Evolutionary conservation across 495 filamentous ascomycete species (phyloP).

Genomic region (Podospora anserina): DNA sequence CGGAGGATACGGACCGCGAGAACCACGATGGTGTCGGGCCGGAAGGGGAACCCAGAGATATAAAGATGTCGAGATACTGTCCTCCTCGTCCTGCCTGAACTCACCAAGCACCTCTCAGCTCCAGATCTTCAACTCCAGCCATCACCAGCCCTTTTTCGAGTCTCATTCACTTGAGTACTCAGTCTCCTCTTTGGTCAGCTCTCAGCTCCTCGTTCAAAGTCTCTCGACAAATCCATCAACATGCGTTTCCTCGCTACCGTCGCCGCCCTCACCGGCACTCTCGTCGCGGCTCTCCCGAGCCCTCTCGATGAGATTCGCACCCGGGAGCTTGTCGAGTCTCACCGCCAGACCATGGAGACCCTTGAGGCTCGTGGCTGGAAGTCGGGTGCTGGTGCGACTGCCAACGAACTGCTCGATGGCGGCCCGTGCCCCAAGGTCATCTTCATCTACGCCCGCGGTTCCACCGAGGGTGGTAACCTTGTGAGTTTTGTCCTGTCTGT

Average conservation of each 20-base stretch:
- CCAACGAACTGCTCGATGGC: constrained; percentile 17
- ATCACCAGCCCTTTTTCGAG: background rate
- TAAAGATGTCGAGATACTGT: background rate
- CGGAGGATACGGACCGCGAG: background rate
- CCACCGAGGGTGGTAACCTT: constrained; percentile 47
- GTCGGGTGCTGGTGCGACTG: background rate
- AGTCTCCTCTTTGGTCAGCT: background rate
- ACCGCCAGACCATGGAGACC: constrained; percentile 5
- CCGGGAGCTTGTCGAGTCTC: constrained; percentile 9
- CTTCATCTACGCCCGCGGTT: constrained; percentile 49
- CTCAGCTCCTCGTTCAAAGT: background rate
- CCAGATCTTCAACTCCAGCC: background rate
- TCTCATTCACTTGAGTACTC: background rate
- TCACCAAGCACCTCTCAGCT: background rate
- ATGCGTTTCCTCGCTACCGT: constrained; percentile 15
- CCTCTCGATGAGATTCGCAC: constrained; percentile 16
- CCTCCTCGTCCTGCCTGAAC: background rate
- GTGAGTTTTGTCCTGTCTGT: constrained; percentile 27
- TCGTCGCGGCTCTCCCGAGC: constrained; percentile 17
- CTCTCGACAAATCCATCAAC: background rate
- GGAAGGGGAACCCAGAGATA: background rate
- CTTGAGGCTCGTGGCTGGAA: constrained; percentile 13
- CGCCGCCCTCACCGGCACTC: constrained; percentile 9
- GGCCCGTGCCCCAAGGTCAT: constrained; percentile 45
- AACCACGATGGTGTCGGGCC: background rate